Evolutionary conservation across 2,329 filamentous ascomycete species (phyloP), one percentile per base, ranked within the genome.

Genomic region (Macrophomina tecta): DNA sequence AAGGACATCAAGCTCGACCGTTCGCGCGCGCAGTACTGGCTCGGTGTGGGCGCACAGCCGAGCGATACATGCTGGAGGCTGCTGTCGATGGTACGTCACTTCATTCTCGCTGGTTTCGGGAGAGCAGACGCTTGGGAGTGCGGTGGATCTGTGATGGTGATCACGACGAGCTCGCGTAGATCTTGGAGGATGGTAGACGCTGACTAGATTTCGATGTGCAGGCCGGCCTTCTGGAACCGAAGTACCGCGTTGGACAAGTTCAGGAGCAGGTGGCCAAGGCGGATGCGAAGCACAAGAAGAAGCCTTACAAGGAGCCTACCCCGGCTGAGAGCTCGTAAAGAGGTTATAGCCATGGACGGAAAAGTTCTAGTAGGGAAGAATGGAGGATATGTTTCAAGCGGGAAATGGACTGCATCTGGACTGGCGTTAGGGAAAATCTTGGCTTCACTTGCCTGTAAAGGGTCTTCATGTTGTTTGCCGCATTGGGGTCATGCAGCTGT

Each of bases 31-130:
- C 90, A 91, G 79, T 99, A 99, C 83, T 99, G 95, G 95, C 85
- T 99, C 42, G 95, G 95, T 77, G 94, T 98, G 3, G 95, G 95
- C 0, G 95, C 95, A 66, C 95, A 99, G 82, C 95, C 95, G 9
- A 94, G 91, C 69, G 92, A 97, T 72, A 89, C 92, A 3, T 92
- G 91, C 42, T 97, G 94, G 94, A 86, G 92, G 76, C 79, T 98
- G 73, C 82, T 99, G 72, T 87, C 87, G 66, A 90, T 97, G 92
- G 92, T 94, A 76, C 69, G 82, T 67, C 46, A 23, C 4, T 46
- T 2, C 16, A 9, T 14, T 12, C 42, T 45, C 5, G 5, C 16
- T 45, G 16, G 36, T 38, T 38, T 12, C 36, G 2, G 36, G 36
- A 28, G 12, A 23, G 23, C 23, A 23, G 23, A 23, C 23, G 23